Conservation (phyloP, 164 flowering plant species). For the Tinospora cordifolia region DNA sequence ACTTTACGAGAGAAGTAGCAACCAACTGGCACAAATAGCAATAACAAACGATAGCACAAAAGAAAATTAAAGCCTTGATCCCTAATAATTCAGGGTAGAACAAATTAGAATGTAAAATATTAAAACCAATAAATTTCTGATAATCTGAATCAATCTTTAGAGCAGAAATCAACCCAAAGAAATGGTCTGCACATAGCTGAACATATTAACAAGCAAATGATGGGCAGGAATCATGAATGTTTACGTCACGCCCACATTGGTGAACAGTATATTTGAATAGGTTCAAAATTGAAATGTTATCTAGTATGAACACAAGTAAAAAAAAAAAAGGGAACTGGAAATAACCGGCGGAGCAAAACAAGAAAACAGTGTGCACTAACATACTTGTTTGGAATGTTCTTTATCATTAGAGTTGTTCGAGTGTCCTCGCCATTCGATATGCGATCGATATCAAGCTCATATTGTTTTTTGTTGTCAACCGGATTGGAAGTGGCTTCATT, state of each 20-base stretch:
- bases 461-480: constrained; percentile 61
- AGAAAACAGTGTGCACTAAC: constrained; percentile 13
- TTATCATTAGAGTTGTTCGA: constrained; percentile 79
- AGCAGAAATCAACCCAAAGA: neutral
- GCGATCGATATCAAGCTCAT: constrained; percentile 74
- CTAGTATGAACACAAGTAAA: neutral
- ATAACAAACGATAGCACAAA: neutral
- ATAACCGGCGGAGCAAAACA: neutral
- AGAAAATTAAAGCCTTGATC: neutral
- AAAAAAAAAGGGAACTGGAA: too few relatives aligned
- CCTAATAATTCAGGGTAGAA: neutral
- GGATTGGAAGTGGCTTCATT: constrained; percentile 44
- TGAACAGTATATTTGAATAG: neutral
- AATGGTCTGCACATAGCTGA: neutral
- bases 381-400: constrained; percentile 89
- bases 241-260: neutral
- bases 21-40: neutral
- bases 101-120: neutral
- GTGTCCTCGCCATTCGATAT: constrained; percentile 60
- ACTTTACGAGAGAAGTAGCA: neutral
- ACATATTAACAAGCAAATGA: neutral
- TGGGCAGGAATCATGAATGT: neutral
- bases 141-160: neutral
- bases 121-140: neutral
- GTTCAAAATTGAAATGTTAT: neutral